Conservation (phyloP, 2,329 filamentous ascomycete species). For the Salinomyces thailandicus region DNA sequence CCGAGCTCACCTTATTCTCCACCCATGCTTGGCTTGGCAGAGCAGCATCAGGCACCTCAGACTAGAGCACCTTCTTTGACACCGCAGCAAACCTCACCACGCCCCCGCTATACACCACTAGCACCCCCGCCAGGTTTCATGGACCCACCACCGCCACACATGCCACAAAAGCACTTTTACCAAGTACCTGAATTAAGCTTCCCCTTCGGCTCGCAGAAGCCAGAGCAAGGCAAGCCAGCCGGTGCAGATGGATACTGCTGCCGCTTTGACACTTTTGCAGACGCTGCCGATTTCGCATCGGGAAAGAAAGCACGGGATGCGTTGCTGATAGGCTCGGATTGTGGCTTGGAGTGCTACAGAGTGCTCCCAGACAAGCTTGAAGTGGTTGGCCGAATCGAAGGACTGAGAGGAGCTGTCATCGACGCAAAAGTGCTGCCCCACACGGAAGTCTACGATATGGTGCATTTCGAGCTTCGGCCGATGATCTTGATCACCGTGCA, state of each 20-base stretch:
- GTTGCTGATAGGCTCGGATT: constrained; percentile 68
- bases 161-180: constrained; percentile 27
- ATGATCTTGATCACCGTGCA: constrained; percentile 72
- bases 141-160: constrained; percentile 25
- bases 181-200: constrained; percentile 23
- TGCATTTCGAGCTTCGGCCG: constrained; percentile 48
- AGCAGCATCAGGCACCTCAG: constrained; percentile 4
- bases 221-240: constrained; percentile 26
- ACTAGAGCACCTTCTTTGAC: constrained; percentile 15
- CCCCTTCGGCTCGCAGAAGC: constrained; percentile 12
- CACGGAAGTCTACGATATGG: constrained; percentile 41
- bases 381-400: constrained; percentile 59
- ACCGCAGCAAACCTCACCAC: constrained; percentile 7
- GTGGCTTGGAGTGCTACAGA: constrained; percentile 64
- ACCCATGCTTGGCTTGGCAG: not conserved
- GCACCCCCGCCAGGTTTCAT: constrained; percentile 12
- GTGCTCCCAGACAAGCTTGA: constrained; percentile 64
- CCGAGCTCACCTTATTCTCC: constrained; percentile 4
- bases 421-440: constrained; percentile 75
- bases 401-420: constrained; percentile 67
- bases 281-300: constrained; percentile 36
- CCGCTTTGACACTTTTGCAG: constrained; percentile 61
- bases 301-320: constrained; percentile 47
- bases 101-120: constrained; percentile 6
- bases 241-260: constrained; percentile 59